These are phyloP conservation scores for Epithemia pelagica DNA, from an alignment of 108 stramenopile species.

Conservation along the genomic window DNA sequence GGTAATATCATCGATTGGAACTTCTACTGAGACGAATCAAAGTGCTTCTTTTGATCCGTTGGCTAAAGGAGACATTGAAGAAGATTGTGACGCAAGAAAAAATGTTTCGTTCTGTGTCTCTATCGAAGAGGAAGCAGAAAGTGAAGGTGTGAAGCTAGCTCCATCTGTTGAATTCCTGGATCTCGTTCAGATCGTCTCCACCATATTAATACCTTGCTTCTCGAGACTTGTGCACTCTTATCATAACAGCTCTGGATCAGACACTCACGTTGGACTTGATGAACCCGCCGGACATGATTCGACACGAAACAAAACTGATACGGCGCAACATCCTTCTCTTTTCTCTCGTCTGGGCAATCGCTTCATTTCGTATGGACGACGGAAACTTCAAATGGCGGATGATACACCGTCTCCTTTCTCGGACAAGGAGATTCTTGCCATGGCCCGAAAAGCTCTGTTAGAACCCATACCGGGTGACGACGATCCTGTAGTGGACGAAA, in stretches of 20 bases:
- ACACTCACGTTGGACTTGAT: too few relatives aligned
- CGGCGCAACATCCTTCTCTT: neutral
- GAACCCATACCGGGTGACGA: neutral
- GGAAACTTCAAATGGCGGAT: neutral
- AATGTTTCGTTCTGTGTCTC: neutral
- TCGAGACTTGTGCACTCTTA: slow-evolving; percentile 12
- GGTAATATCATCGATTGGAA: too few relatives aligned
- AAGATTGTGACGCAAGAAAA: neutral
- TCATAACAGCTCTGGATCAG: neutral
- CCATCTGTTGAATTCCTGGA: slow-evolving; percentile 29
- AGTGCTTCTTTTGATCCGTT: neutral
- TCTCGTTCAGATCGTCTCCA: slow-evolving; percentile 25
- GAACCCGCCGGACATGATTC: neutral
- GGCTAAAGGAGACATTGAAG: neutral
- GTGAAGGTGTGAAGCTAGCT: neutral
- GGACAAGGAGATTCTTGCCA: neutral
- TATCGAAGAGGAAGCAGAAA: neutral
- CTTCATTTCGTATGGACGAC: neutral
- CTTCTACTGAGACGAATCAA: neutral
- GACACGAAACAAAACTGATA: neutral
- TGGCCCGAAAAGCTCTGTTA: neutral
- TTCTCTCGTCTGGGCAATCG: neutral
- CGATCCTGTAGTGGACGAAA: slow-evolving; percentile 1
- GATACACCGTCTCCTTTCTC: neutral
- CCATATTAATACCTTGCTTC: slow-evolving; percentile 31